phyloP scores from a whole-genome alignment of 306 rosid species.

The Begonia fuchsioides region DNA sequence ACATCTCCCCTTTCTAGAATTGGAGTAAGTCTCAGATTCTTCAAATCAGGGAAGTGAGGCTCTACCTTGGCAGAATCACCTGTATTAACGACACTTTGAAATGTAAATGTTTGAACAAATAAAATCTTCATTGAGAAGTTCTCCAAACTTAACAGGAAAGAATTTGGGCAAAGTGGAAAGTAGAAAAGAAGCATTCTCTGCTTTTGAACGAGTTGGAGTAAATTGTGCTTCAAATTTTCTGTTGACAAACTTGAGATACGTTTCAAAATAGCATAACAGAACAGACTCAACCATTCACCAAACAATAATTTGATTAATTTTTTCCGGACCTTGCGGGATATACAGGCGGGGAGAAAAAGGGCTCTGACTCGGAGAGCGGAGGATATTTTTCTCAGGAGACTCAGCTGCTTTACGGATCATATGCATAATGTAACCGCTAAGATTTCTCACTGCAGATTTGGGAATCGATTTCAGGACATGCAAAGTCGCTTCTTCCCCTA shows the following conservation, averaged over 20 bases:
- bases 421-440: background rate
- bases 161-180: no score
- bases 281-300: background rate
- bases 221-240: no score
- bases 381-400: background rate
- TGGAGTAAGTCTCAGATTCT: constrained; percentile 1
- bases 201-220: no score
- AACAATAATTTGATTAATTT: background rate
- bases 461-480: background rate
- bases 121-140: no score
- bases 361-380: background rate
- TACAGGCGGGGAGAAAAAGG: background rate
- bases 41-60: constrained; percentile 1
- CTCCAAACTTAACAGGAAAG: no score
- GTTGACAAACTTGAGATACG: background rate
- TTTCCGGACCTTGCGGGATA: constrained; percentile 5
- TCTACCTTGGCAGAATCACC: background rate
- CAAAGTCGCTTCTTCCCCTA: background rate
- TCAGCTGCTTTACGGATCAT: constrained; percentile 1
- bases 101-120: no score
- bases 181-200: no score
- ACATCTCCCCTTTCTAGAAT: constrained; percentile 4
- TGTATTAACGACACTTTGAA: background rate
- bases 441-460: background rate
- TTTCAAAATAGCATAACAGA: background rate